Percentiles rank a stretch among this genome's conserved stretches.
phyloP scores from a whole-genome alignment of 768 basidiomycete species.

The Chiua virens region DNA sequence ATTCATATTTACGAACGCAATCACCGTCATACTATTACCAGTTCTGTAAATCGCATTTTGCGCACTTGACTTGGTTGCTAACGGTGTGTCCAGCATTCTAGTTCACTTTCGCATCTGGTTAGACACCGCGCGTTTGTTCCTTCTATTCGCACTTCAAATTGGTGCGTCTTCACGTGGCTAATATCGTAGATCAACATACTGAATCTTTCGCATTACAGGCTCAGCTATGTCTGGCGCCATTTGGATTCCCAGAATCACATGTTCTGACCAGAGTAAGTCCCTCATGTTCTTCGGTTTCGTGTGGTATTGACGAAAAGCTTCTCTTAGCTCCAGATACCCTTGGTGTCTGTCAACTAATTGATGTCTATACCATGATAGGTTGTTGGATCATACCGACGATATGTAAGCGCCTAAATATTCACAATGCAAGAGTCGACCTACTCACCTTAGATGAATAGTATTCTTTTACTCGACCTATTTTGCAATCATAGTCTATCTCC shows the following conservation, averaged over 20 bases:
- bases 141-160: conserved; percentile 45
- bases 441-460: conserved; percentile 32
- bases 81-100: conserved; percentile 37
- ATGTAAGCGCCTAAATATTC: conserved; percentile 37
- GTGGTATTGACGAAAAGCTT: neutral
- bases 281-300: neutral
- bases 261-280: conserved; percentile 42
- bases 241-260: conserved; percentile 44
- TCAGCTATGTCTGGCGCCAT: conserved; percentile 42
- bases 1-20: conserved; percentile 41
- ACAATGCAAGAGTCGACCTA: neutral
- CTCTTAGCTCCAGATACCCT: conserved; percentile 38
- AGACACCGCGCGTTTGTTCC: conserved; percentile 49
- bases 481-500: conserved; percentile 36
- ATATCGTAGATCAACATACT: neutral
- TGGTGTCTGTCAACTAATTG: conserved; percentile 48
- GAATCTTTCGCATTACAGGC: conserved; percentile 28
- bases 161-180: conserved; percentile 33
- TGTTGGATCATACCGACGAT: conserved; percentile 56
- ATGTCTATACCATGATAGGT: conserved; percentile 47
- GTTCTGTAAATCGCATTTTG: conserved; percentile 37
- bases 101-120: conserved; percentile 52
- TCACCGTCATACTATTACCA: conserved; percentile 43
- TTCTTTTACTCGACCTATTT: conserved; percentile 45
- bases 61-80: neutral